phyloP scores from a whole-genome alignment of 2,329 filamentous ascomycete genomes.

The Trichophyton mentagrophytes region DNA sequence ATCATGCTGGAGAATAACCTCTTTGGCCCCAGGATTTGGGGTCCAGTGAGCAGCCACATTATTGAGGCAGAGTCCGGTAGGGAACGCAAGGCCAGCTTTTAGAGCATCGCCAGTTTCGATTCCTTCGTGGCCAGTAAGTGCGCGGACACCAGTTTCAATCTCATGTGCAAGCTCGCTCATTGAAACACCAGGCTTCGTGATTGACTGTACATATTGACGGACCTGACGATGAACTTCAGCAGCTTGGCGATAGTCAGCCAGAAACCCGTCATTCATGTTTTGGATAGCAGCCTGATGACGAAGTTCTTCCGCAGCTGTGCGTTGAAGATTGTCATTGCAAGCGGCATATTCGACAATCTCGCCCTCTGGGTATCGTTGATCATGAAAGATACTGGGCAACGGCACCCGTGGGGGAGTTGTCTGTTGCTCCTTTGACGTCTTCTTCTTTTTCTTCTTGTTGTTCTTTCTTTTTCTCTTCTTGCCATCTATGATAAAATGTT shows the following conservation, averaged over 20 bases:
- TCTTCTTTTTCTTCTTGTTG: slow-evolving; percentile 32
- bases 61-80: slow-evolving; percentile 43
- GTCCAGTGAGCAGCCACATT: slow-evolving; percentile 45
- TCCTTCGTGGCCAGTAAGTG: slow-evolving; percentile 39
- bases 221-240: slow-evolving; percentile 46
- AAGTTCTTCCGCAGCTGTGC: slow-evolving; percentile 37
- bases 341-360: slow-evolving; percentile 33
- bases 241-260: slow-evolving; percentile 44
- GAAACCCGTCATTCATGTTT: slow-evolving; percentile 36
- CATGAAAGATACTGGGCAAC: slow-evolving; percentile 35
- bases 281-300: slow-evolving; percentile 30
- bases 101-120: slow-evolving; percentile 41
- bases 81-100: slow-evolving; percentile 43
- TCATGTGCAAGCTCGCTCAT: slow-evolving; percentile 40
- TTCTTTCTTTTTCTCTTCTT: slow-evolving; percentile 38
- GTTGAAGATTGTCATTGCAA: slow-evolving; percentile 32
- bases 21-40: slow-evolving; percentile 49
- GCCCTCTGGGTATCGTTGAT: slow-evolving; percentile 34
- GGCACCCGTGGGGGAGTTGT: slow-evolving; percentile 37
- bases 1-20: slow-evolving; percentile 54
- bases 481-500: slow-evolving; percentile 10
- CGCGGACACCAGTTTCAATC: slow-evolving; percentile 43
- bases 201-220: slow-evolving; percentile 37
- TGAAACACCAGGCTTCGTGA: slow-evolving; percentile 39
- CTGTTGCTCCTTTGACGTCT: slow-evolving; percentile 26